These are phyloP conservation scores for Ehretia macrophylla DNA, from an alignment of 257 asterid species.

Conservation along the genomic window DNA sequence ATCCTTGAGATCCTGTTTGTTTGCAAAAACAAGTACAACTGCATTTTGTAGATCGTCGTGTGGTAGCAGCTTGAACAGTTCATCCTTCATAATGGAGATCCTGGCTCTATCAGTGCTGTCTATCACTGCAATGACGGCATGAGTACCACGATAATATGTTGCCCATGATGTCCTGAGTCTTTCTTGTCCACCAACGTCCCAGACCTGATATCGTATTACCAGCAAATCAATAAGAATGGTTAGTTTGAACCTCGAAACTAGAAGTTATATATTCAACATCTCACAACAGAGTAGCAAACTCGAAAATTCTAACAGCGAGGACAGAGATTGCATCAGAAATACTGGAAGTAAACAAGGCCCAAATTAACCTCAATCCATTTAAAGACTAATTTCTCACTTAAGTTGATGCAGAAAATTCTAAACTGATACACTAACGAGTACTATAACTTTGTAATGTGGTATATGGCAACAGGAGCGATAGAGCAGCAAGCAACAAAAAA, in stretches of 20 bases:
- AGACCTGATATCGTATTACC: constrained; percentile 46
- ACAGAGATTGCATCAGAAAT: too few relatives aligned
- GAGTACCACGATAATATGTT: constrained; percentile 95
- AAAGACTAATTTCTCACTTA: too few relatives aligned
- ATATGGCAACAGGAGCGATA: too few relatives aligned
- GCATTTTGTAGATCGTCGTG: constrained; percentile 83
- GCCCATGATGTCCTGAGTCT: constrained; percentile 93
- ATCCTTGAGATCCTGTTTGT: constrained; percentile 95
- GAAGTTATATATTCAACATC: neutral
- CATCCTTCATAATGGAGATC: constrained; percentile 87
- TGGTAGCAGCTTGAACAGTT: constrained; percentile 76
- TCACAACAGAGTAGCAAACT: neutral
- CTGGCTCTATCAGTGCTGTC: constrained; percentile 98
- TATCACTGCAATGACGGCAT: constrained; percentile 80
- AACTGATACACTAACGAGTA: too few relatives aligned
- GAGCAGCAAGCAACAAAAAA: too few relatives aligned
- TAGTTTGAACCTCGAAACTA: too few relatives aligned
- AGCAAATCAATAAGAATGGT: too few relatives aligned
- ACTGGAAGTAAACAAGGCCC: too few relatives aligned
- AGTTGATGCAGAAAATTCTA: too few relatives aligned
- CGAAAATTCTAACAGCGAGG: neutral
- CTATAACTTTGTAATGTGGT: too few relatives aligned
- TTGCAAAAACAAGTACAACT: constrained; percentile 80
- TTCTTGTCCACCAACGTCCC: constrained; percentile 99
- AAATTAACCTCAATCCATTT: too few relatives aligned